Percentiles rank a stretch among this genome's conserved stretches.
Evolutionary conservation across 2,329 filamentous ascomycete genomes (phyloP).

Genomic region (Aspergillus hiratsukae): DNA sequence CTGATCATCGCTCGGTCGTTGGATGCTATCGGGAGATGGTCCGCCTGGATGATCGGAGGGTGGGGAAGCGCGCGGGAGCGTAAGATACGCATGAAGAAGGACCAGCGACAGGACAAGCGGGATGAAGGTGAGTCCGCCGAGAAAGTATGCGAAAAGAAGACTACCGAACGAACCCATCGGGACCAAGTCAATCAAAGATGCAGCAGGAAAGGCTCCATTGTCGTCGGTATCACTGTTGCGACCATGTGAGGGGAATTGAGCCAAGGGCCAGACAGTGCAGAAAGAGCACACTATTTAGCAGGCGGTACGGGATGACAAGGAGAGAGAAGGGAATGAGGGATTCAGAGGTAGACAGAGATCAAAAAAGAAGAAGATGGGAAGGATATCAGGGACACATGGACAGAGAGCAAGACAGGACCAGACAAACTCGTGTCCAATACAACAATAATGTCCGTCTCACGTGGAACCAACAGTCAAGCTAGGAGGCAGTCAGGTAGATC

Average conservation of each 20-base stretch:
- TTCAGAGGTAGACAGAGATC: background rate
- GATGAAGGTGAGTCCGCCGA: constrained; percentile 84
- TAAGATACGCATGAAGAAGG: constrained; percentile 64
- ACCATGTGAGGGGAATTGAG: background rate
- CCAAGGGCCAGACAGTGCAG: background rate
- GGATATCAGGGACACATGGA: background rate
- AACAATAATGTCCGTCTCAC: background rate
- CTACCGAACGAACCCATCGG: constrained; percentile 44
- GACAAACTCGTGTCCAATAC: background rate
- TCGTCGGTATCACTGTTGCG: constrained; percentile 11
- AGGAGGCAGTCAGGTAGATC: background rate
- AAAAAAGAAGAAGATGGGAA: background rate
- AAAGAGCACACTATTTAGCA: background rate
- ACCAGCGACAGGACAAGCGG: constrained; percentile 63
- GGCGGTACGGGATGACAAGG: background rate
- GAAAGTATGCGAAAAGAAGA: constrained; percentile 71
- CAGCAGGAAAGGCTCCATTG: constrained; percentile 31
- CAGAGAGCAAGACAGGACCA: background rate
- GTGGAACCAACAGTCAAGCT: background rate
- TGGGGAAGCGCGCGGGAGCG: constrained; percentile 50
- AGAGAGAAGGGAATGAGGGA: background rate
- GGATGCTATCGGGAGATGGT: constrained; percentile 30
- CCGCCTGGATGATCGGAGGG: constrained; percentile 28
- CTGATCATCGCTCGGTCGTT: constrained; percentile 61
- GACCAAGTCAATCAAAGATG: constrained; percentile 28